Evolutionary conservation across 495 filamentous ascomycete species (phyloP).

Genomic region (Jackrogersella minutella): DNA sequence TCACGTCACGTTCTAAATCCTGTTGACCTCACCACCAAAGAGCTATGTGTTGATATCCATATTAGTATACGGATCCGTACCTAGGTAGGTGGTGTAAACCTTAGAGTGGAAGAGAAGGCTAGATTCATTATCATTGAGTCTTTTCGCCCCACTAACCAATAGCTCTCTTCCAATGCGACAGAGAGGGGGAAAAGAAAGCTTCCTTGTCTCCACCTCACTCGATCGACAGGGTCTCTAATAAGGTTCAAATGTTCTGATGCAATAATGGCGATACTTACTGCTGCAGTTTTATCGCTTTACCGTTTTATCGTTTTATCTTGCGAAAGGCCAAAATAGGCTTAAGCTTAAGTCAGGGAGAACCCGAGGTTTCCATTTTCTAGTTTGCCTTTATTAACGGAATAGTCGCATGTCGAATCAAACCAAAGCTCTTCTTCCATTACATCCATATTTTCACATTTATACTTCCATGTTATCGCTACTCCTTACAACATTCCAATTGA

Average conservation of each 20-base stretch:
- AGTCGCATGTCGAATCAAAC: constrained; percentile 13
- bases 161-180: constrained; percentile 19
- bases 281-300: constrained; percentile 18
- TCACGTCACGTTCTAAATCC: neutral
- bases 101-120: too few species aligned
- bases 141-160: constrained; percentile 16
- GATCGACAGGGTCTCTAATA: constrained; percentile 33
- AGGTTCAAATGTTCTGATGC: too few species aligned
- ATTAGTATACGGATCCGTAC: too few species aligned
- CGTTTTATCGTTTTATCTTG: neutral
- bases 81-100: too few species aligned
- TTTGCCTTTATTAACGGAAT: constrained; percentile 7
- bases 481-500: constrained; percentile 30
- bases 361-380: constrained; percentile 12
- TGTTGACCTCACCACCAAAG: constrained; percentile 13
- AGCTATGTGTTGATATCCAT: neutral
- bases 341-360: constrained; percentile 21
- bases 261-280: constrained; percentile 36
- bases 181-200: constrained; percentile 13
- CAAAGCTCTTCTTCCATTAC: neutral
- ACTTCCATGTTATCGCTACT: neutral
- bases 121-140: too few species aligned
- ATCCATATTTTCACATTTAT: constrained; percentile 1
- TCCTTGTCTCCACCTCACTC: constrained; percentile 19
- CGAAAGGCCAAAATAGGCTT: constrained; percentile 26